Percentiles rank a stretch among this genome's conserved stretches.
phyloP scores from a whole-genome alignment of 2,329 filamentous ascomycete species.

The Fusarium sp. region DNA sequence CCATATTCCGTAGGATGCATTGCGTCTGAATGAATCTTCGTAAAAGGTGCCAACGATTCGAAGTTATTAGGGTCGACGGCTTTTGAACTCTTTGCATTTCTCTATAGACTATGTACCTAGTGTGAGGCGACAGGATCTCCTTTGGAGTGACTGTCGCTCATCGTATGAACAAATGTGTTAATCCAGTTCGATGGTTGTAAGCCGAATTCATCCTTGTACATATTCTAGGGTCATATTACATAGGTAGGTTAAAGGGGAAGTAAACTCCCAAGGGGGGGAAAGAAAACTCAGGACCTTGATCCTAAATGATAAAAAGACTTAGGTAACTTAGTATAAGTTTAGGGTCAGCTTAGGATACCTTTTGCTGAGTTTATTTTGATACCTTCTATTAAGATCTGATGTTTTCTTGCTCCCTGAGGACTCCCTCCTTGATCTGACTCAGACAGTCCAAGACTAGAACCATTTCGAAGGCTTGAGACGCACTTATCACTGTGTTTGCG shows the following conservation, averaged over 20 bases:
- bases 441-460: not conserved
- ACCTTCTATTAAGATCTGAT: not conserved
- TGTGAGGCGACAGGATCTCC: not conserved
- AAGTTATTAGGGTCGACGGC: not conserved
- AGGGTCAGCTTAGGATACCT: not conserved
- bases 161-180: not conserved
- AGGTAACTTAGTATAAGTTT: not conserved
- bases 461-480: constrained; percentile 1
- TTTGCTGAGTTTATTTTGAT: not conserved
- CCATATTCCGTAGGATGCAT: not conserved
- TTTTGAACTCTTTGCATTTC: not conserved
- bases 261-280: not conserved
- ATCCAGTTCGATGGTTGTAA: not conserved
- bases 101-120: not conserved
- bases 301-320: not conserved
- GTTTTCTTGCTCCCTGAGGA: not conserved
- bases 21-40: not conserved
- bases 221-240: not conserved
- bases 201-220: not conserved
- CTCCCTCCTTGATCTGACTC: not conserved
- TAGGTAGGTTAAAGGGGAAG: not conserved
- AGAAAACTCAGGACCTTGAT: not conserved
- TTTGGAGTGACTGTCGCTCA: not conserved
- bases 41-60: not conserved
- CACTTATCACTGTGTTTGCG: not conserved